A percentile compares a stretch with the other conserved stretches of the same genome.
Evolutionary conservation across 768 basidiomycete genomes (phyloP).

Genomic region (Tricholoma furcatifolium): DNA sequence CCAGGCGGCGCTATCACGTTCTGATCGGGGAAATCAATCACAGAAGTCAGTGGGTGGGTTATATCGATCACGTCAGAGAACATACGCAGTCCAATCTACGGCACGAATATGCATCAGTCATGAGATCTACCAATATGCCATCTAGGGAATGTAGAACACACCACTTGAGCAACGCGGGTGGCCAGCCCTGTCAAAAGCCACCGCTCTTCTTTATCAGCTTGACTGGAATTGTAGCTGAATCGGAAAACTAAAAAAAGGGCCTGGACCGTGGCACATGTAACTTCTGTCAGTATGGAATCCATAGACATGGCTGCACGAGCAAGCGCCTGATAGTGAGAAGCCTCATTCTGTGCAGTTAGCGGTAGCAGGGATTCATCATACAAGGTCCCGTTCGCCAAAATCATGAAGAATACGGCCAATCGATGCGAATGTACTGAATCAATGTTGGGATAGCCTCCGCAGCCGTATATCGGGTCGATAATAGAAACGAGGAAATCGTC

Average conservation of each 20-base stretch:
- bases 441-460: slow-evolving; percentile 27
- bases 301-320: slow-evolving; percentile 47
- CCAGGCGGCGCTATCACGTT: slow-evolving; percentile 51
- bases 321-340: slow-evolving; percentile 46
- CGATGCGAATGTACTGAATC: slow-evolving; percentile 42
- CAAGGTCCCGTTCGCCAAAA: slow-evolving; percentile 46
- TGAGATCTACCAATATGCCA: neutral
- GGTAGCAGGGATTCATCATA: slow-evolving; percentile 37
- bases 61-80: slow-evolving; percentile 3
- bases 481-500: slow-evolving; percentile 41
- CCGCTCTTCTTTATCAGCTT: slow-evolving; percentile 40
- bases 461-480: slow-evolving; percentile 41
- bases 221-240: slow-evolving; percentile 41
- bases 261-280: slow-evolving; percentile 46
- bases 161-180: slow-evolving; percentile 41
- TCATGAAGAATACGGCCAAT: slow-evolving; percentile 51
- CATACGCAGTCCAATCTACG: slow-evolving; percentile 53
- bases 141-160: slow-evolving; percentile 23
- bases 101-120: neutral
- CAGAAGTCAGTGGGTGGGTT: neutral
- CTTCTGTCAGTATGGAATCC: slow-evolving; percentile 42
- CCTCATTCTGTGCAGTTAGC: slow-evolving; percentile 26
- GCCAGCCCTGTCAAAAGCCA: slow-evolving; percentile 50
- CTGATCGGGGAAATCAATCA: slow-evolving; percentile 23
- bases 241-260: slow-evolving; percentile 44